Conservation (phyloP, 1,139 yeast genomes). For the Zygosaccharomyces pseudobailii region DNA sequence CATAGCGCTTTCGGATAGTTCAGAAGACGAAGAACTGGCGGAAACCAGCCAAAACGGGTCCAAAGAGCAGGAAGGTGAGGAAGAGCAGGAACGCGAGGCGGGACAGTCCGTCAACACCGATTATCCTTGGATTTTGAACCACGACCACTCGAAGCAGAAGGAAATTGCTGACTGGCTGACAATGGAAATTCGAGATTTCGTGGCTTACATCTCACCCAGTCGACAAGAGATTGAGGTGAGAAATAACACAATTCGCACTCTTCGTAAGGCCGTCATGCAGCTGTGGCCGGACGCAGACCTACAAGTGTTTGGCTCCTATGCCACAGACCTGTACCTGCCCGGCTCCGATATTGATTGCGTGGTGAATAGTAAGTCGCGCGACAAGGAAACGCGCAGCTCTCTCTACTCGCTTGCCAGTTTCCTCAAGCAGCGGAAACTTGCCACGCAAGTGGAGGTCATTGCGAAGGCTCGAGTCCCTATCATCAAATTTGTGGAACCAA, state of each 20-base stretch:
- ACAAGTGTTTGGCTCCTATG: constrained; percentile 91
- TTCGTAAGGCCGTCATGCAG: constrained; percentile 51
- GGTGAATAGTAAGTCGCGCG: constrained; percentile 59
- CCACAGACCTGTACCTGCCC: constrained; percentile 89
- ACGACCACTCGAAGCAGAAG: constrained; percentile 66
- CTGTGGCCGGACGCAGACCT: constrained; percentile 82
- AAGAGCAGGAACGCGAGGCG: constrained; percentile 9
- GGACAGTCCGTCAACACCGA: constrained; percentile 36
- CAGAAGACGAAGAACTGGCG: constrained; percentile 27
- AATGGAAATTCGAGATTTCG: constrained; percentile 81
- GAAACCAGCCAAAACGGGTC: constrained; percentile 18
- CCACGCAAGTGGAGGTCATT: constrained; percentile 75
- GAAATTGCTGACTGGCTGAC: constrained; percentile 87
- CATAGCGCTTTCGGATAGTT: constrained; percentile 35
- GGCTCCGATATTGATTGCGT: constrained; percentile 98
- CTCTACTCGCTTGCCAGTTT: constrained; percentile 72
- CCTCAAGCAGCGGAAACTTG: constrained; percentile 58
- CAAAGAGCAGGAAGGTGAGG: constrained; percentile 26
- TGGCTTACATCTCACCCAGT: constrained; percentile 83
- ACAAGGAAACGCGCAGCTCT: constrained; percentile 61
- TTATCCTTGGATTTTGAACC: constrained; percentile 78
- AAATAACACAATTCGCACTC: constrained; percentile 57
- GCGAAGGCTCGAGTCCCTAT: constrained; percentile 95
- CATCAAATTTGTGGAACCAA: constrained; percentile 80
- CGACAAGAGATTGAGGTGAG: constrained; percentile 66